Evolutionary conservation across 1,284 basidiomycete species (phyloP).

Genomic region (Cutaneotrichosporon sp.): DNA sequence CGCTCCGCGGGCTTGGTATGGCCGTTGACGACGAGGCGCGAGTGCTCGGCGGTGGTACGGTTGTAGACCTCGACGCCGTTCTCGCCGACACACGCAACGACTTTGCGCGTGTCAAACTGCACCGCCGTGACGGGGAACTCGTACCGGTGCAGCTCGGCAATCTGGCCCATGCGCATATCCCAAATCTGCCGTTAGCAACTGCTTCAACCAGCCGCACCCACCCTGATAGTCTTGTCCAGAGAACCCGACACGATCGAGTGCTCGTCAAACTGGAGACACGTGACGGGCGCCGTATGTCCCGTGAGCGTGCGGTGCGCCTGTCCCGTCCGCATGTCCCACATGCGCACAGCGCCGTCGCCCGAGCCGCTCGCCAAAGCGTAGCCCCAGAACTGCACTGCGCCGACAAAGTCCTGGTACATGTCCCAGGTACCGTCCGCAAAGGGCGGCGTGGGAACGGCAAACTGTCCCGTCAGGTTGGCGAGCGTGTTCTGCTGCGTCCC

Average conservation of each 20-base stretch:
- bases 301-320: constrained; percentile 90
- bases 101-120: constrained; percentile 93
- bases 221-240: constrained; percentile 87
- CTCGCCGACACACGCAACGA: constrained; percentile 88
- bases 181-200: constrained; percentile 61
- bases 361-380: constrained; percentile 95
- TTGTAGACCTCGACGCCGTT: constrained; percentile 95
- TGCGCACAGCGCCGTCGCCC: constrained; percentile 91
- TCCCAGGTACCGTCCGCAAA: constrained; percentile 85
- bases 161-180: constrained; percentile 88
- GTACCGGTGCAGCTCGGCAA: constrained; percentile 83
- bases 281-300: constrained; percentile 91
- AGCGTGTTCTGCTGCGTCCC: neutral
- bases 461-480: constrained; percentile 51
- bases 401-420: constrained; percentile 96
- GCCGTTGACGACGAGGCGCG: constrained; percentile 77
- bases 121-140: constrained; percentile 85
- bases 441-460: constrained; percentile 77
- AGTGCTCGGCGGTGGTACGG: constrained; percentile 85
- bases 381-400: constrained; percentile 97
- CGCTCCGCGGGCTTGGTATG: constrained; percentile 86
- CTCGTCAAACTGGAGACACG: constrained; percentile 95
- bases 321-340: constrained; percentile 99
- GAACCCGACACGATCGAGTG: constrained; percentile 85
- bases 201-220: constrained; percentile 48